Percentiles rank a stretch among this genome's conserved stretches.
phyloP scores from a whole-genome alignment of 768 basidiomycete species.

The Butyriboletus loyo region DNA sequence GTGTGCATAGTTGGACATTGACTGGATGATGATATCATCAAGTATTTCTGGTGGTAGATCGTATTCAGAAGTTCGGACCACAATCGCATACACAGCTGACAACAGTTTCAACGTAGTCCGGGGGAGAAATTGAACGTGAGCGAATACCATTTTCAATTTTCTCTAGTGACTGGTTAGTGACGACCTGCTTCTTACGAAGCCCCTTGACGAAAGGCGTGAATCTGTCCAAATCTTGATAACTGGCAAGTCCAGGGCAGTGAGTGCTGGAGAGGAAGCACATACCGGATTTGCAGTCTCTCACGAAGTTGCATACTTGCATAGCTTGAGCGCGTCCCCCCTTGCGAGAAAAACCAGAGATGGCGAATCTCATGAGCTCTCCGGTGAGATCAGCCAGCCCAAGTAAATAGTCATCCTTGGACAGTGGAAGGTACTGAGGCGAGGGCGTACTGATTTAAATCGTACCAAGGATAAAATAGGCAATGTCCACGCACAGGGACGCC shows the following conservation, averaged over 20 bases:
- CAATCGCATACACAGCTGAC: constrained; percentile 69
- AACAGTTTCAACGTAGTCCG: constrained; percentile 3
- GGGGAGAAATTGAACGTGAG: neutral
- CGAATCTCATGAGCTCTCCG: constrained; percentile 95
- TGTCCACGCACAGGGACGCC: constrained; percentile 58
- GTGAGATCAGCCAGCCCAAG: constrained; percentile 93
- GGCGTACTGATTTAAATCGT: constrained; percentile 1
- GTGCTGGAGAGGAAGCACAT: constrained; percentile 16
- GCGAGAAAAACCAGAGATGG: constrained; percentile 76
- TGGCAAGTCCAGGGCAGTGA: neutral
- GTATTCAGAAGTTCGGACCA: constrained; percentile 70
- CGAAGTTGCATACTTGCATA: constrained; percentile 62
- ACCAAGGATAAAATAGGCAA: constrained; percentile 1
- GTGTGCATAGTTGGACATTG: constrained; percentile 35
- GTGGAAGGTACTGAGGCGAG: constrained; percentile 61
- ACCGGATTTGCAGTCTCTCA: constrained; percentile 73
- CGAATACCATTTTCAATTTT: constrained; percentile 88
- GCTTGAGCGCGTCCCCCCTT: constrained; percentile 65
- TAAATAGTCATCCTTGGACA: constrained; percentile 82
- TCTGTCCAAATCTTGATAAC: constrained; percentile 66
- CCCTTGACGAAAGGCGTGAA: constrained; percentile 69
- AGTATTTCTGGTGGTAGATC: constrained; percentile 65
- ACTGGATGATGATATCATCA: constrained; percentile 62
- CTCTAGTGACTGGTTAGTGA: constrained; percentile 82
- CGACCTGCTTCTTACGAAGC: constrained; percentile 82